Evolutionary conservation across 164 flowering plant species (phyloP), one percentile per base, ranked within the genome.

Genomic region (Vitis amurensis): DNA sequence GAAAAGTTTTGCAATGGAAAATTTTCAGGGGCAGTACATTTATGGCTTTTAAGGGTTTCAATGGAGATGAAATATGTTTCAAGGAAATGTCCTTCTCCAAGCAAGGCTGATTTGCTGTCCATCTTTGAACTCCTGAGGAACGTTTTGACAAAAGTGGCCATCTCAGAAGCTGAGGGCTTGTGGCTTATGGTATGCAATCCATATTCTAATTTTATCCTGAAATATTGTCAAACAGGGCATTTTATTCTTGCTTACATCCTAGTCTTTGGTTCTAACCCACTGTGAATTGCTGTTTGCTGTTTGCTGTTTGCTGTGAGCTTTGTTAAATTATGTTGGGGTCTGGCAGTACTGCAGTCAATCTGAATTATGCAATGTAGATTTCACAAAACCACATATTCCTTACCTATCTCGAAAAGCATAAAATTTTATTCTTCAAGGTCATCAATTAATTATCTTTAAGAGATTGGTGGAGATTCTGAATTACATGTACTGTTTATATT

Each of bases 151-250:
- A 83, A 85, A 79, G 75, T 80, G 19, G 19, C 89, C 53, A 44
- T 83, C 77, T 75, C 90, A 47, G 85, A 89, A 76, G 86, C 92
- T 66, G 90, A 89, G 78, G 82, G 72, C 79, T 74, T 95, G 80
- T 95, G 99, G 99, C 74, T 80, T 65, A 83, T 89, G 98, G 99
- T 95, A 91, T 61, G 84, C 63, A 2, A 62, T 62, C 16, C 9
- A 11, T 44, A 37, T 27, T 59, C 19, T 16, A 16, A 59, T 15
- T 58, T 58, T 58, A 16, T 58, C 17, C 10, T 58, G 17, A 9
- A 58, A 3, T 23, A 23, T 23, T 23, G 27, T 23, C 0, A 23
- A 23, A 23, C 27, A 23, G 27, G 27, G 27, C 27, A 23, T 23
- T 23, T 23, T 23, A 23, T 23, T 23, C 27, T 23, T 23, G 27